A percentile compares a stretch with the other conserved stretches of the same genome.
Conservation (phyloP, 2,329 filamentous ascomycete species). For the Aspergillus sp. region DNA sequence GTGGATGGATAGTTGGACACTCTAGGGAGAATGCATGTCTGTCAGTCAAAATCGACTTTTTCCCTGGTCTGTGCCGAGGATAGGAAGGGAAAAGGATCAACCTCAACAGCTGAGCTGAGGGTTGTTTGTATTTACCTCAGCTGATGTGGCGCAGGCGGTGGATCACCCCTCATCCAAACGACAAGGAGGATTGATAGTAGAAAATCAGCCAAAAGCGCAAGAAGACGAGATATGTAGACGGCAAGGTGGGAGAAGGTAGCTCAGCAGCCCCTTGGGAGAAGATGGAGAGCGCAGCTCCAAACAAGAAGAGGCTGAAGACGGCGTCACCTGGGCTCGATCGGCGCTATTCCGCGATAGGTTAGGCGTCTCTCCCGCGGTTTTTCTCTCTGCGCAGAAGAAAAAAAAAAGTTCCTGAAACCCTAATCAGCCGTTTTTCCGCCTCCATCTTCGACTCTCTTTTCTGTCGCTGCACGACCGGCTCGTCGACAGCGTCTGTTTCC, state of each 20-base stretch:
- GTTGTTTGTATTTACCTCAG: conserved; percentile 12
- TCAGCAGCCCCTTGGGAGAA: conserved; percentile 11
- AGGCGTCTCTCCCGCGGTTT: conserved; percentile 19
- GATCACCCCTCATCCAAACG: not conserved
- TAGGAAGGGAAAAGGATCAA: not conserved
- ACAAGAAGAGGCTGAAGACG: not conserved
- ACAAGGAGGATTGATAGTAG: not conserved
- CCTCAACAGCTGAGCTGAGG: not conserved
- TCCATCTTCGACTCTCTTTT: conserved; percentile 12
- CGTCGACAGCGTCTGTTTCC: conserved; percentile 9
- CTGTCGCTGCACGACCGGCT: conserved; percentile 19
- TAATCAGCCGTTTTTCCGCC: conserved; percentile 9
- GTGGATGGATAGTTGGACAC: not conserved
- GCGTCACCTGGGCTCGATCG: conserved; percentile 20
- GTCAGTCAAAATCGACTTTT: not conserved
- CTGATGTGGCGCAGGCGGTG: not conserved
- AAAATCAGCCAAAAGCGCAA: not conserved
- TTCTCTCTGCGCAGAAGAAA: conserved; percentile 21
- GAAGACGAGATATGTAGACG: not conserved
- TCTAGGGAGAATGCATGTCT: not conserved
- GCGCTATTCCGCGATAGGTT: conserved; percentile 33
- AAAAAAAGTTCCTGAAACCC: conserved; percentile 29
- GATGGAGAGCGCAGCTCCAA: conserved; percentile 13
- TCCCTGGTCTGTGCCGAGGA: not conserved
- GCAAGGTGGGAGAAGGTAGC: not conserved